Evolutionary conservation across 2,329 filamentous ascomycete genomes (phyloP), one percentile per base, ranked within the genome.

Genomic region (Huntiella bhutanensis): DNA sequence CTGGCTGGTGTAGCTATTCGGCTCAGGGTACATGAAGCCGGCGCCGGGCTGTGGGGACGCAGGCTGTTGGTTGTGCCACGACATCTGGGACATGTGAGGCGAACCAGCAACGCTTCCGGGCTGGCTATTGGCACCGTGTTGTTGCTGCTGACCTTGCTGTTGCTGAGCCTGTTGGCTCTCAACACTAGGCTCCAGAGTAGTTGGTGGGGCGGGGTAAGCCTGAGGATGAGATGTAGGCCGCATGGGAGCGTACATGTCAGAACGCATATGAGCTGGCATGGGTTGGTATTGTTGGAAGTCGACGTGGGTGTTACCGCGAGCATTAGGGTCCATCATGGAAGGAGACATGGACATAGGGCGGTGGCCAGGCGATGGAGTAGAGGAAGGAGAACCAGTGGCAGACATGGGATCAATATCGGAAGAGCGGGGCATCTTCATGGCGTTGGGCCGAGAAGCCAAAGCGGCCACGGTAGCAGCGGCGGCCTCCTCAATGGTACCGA

Each of bases 401-500:
- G 81, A 85, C 55, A 75, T 73, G 48, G 77, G 74, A 49, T 81
- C 78, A 38, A 75, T 78, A 49, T 85, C 81, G 1, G 80, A 84
- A 51, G 71, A 62, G 51, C 74, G 61, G 44, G 56, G 56, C 22
- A 62, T 59, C 37, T 60, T 62, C 51, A 62, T 65, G 12, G 55
- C 56, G 13, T 58, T 56, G 45, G 62, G 64, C 36, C 64, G 62
- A 15, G 66, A 66, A 1, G 86, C 83, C 53, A 95, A 68, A 44
- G 83, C 87, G 37, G 86, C 86, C 33, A 84, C 86, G 0, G 86
- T 94, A 4, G 86, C 84, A 3, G 78, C 83, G 2, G 86, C 86
- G 6, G 88, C 85, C 61, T 96, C 88, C 60, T 95, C 88, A 12
- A 95, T 82, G 0, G 87, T 95, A 37, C 88, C 91, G 15, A 82